Evolutionary conservation across 345 rosid species (phyloP), one percentile per base, ranked within the genome.

Genomic region (Angophora floribunda): DNA sequence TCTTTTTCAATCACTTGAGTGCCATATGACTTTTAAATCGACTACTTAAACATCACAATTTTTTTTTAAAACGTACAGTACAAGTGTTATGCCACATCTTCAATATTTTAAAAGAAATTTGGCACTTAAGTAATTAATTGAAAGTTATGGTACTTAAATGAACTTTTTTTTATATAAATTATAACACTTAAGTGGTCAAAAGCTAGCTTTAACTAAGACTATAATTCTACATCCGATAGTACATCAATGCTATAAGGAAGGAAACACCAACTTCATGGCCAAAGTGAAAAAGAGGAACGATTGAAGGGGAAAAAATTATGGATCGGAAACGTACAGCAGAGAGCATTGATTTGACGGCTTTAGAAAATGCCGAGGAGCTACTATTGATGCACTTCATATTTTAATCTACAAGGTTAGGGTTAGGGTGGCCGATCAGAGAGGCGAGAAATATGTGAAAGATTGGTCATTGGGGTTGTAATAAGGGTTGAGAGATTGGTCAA

Each of bases 61-160:
- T 19, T 6, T 52, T 52, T 52, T 17, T 6, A 52, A 52, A 52
- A 52, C 55, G 6, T 52, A 16, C 22, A 6, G 21, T 4, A 17
- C 22, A 17, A 52, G 22, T 52, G 22, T 22, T 17, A 52, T 52
- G 9, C 17, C 55, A 52, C 1, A 52, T 16, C 17, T 52, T 52
- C 0, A 52, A 52, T 17, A 14, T 15, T 52, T 52, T 52, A 0
- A 5, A 51, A 51, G 15, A 5, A 1, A 0, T 17, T 52, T 17
- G 22, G 2, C 57, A 52, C 9, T 52, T 6, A 52, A 52, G 57
- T 52, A 52, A 17, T 52, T 9, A 4, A 52, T 52, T 1, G 1
- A 52, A 52, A 52, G 9, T 16, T 52, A 52, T 17, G 22, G 7
- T 22, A 47, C 4, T 52, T 22, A 7, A 52, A 22, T 6, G 57